Evolutionary conservation across 2,329 filamentous ascomycete species (phyloP).

Genomic region (Nectriaceae sp.): DNA sequence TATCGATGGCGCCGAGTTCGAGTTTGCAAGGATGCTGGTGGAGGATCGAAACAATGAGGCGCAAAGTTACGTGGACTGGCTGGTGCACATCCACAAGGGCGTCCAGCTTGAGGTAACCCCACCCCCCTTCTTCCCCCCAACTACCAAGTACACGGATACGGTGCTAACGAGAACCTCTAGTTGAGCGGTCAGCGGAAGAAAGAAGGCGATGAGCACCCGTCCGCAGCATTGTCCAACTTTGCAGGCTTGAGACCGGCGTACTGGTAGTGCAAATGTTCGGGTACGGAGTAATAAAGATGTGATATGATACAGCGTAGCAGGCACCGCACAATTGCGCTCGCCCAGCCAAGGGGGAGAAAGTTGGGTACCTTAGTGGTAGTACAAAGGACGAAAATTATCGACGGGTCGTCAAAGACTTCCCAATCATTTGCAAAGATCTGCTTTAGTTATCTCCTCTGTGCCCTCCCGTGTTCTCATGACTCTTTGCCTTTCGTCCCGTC

Average conservation of each 20-base stretch:
- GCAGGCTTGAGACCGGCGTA: slow-evolving; percentile 61
- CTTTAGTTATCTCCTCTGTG: neutral
- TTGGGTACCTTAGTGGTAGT: slow-evolving; percentile 13
- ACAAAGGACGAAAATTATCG: slow-evolving; percentile 20
- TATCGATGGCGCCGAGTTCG: slow-evolving; percentile 91
- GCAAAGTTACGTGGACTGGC: slow-evolving; percentile 97
- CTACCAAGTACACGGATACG: no score
- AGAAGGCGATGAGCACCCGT: slow-evolving; percentile 54
- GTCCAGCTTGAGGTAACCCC: slow-evolving; percentile 81
- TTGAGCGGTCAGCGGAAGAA: slow-evolving; percentile 71
- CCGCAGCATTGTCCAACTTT: slow-evolving; percentile 55
- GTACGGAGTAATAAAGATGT: neutral
- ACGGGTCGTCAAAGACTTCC: slow-evolving; percentile 12
- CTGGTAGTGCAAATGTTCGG: slow-evolving; percentile 46
- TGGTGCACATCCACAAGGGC: slow-evolving; percentile 90
- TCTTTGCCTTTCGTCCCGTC: slow-evolving; percentile 10
- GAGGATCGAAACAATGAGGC: slow-evolving; percentile 98
- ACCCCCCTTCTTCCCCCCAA: no score
- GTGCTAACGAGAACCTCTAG: slow-evolving; percentile 39
- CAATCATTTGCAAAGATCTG: neutral
- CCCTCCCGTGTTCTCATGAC: neutral
- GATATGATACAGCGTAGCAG: slow-evolving; percentile 8
- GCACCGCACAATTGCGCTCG: neutral
- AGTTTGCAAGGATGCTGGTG: slow-evolving; percentile 87
- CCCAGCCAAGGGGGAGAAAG: neutral